These are phyloP conservation scores for Claviceps cyperi DNA, from an alignment of 2,329 filamentous ascomycete species.

Conservation along the genomic window DNA sequence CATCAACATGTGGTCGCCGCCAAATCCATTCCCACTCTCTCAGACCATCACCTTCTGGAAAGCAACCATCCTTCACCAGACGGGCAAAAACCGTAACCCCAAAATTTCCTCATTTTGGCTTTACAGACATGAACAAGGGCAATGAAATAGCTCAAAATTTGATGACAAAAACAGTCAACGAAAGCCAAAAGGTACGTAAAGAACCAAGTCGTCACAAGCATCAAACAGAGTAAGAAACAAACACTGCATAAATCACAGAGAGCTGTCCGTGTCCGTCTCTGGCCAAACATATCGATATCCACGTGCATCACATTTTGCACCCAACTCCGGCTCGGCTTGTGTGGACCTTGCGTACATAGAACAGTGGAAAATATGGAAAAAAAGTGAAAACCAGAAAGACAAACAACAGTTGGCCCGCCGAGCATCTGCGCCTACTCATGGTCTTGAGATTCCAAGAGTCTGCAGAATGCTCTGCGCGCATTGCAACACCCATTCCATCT, in stretches of 20 bases:
- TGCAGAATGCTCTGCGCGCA: slow-evolving; percentile 22
- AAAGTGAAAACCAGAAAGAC: background rate
- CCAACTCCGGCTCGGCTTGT: too few relatives aligned
- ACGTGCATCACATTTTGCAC: background rate
- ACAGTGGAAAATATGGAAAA: too few relatives aligned
- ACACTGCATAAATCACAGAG: background rate
- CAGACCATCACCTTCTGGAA: background rate
- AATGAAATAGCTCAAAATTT: too few relatives aligned
- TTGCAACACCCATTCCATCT: slow-evolving; percentile 25
- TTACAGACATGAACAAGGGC: too few relatives aligned
- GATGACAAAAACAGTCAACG: too few relatives aligned
- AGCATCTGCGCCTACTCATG: slow-evolving; percentile 11
- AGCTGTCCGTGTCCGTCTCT: background rate
- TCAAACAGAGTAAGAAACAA: too few relatives aligned
- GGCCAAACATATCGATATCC: too few relatives aligned
- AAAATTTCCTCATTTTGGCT: too few relatives aligned
- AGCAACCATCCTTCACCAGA: background rate
- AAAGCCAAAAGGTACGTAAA: too few relatives aligned
- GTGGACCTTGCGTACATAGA: too few relatives aligned
- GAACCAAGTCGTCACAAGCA: too few relatives aligned
- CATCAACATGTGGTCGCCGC: slow-evolving; percentile 9
- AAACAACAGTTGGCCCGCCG: background rate
- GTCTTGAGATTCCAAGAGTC: slow-evolving; percentile 15
- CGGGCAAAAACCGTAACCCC: background rate
- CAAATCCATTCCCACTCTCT: background rate